Evolutionary conservation across 176 grass and related monocot genomes (phyloP).

Genomic region (Cenchrus fungigraminus): DNA sequence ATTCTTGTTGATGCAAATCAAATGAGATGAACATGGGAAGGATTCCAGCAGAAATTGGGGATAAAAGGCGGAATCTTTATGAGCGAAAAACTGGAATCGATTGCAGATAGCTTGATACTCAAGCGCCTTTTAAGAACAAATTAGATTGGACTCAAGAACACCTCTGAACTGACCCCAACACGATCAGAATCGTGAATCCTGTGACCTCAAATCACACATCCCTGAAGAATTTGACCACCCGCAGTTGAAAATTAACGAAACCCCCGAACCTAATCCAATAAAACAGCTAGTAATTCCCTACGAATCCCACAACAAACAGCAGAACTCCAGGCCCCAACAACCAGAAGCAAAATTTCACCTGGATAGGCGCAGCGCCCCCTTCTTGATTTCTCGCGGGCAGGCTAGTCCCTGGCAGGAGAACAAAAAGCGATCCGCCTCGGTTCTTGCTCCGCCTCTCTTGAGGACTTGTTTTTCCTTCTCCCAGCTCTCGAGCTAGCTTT

Average conservation of each 20-base stretch:
- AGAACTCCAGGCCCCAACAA: neutral
- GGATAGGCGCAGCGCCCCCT: neutral
- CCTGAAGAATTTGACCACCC: neutral
- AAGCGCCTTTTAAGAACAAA: constrained; percentile 24
- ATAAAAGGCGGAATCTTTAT: constrained; percentile 26
- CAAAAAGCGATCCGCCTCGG: constrained; percentile 38
- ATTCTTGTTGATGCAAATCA: constrained; percentile 31
- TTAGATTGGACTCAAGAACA: constrained; percentile 40
- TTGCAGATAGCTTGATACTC: constrained; percentile 3
- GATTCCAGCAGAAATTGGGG: constrained; percentile 5
- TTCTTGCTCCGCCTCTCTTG: constrained; percentile 21
- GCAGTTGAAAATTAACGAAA: neutral
- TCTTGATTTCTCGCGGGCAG: constrained; percentile 24
- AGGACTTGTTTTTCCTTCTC: neutral
- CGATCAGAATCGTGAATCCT: neutral
- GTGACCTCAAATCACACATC: neutral
- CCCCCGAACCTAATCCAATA: neutral
- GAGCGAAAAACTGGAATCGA: constrained; percentile 22
- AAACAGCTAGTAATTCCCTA: neutral
- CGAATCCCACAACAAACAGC: neutral
- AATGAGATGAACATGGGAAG: neutral
- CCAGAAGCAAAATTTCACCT: constrained; percentile 21
- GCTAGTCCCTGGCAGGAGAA: neutral
- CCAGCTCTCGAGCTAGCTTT: constrained; percentile 26
- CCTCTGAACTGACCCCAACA: neutral